Evolutionary conservation across 768 basidiomycete genomes (phyloP).

Genomic region (Sporobolomyces phaffii): DNA sequence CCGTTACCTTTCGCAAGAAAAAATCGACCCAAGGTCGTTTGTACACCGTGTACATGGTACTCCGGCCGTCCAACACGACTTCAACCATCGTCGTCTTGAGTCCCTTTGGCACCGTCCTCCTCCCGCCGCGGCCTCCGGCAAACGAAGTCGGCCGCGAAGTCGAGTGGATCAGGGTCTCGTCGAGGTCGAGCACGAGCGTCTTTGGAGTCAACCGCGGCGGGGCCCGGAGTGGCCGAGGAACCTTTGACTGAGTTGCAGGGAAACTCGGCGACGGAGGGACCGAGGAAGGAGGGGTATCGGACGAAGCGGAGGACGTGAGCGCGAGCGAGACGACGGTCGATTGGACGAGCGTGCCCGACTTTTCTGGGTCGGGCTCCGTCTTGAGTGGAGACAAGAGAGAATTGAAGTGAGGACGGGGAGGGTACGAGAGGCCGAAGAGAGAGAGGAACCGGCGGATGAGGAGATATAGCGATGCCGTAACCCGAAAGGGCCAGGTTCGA

Average conservation of each 20-base stretch:
- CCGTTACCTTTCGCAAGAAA: slow-evolving; percentile 72
- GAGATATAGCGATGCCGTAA: slow-evolving; percentile 4
- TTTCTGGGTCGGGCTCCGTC: neutral
- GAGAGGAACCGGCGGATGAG: slow-evolving; percentile 22
- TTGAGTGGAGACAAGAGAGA: slow-evolving; percentile 9
- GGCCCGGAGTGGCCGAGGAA: neutral
- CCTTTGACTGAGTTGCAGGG: neutral
- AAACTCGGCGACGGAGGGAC: neutral
- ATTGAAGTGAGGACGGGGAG: slow-evolving; percentile 15
- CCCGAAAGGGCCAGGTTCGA: neutral
- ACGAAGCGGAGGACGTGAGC: neutral
- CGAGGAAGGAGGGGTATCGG: neutral
- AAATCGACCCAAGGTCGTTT: slow-evolving; percentile 97
- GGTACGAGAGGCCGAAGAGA: slow-evolving; percentile 9
- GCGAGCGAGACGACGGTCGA: slow-evolving; percentile 1
- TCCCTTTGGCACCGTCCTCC: slow-evolving; percentile 37
- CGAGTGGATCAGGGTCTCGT: slow-evolving; percentile 97
- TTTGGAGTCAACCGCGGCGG: slow-evolving; percentile 68
- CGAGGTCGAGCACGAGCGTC: slow-evolving; percentile 92
- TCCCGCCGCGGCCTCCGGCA: slow-evolving; percentile 48
- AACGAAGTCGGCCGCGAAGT: slow-evolving; percentile 61
- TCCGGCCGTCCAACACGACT: slow-evolving; percentile 78
- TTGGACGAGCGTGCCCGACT: neutral
- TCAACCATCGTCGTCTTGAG: slow-evolving; percentile 73
- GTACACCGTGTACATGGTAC: slow-evolving; percentile 94